Conservation (phyloP, 2,329 filamentous ascomycete genomes). For the Calonectria hongkongensis region DNA sequence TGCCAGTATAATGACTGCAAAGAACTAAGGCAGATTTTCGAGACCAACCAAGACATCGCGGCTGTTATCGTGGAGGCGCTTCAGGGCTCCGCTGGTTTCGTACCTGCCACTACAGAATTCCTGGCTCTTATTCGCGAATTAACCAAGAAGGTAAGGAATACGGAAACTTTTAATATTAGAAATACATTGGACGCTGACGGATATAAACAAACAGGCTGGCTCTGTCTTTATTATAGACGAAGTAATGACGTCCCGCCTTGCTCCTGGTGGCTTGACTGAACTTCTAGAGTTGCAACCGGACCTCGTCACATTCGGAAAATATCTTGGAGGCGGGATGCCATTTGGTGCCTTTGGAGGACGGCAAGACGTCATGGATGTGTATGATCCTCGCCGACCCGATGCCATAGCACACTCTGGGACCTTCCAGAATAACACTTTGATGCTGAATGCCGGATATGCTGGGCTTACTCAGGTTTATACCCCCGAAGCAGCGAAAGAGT, state of each 20-base stretch:
- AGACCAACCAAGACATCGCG: slow-evolving; percentile 64
- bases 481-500: neutral
- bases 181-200: no score
- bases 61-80: slow-evolving; percentile 78
- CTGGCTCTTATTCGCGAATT: slow-evolving; percentile 65
- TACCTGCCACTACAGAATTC: slow-evolving; percentile 68
- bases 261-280: slow-evolving; percentile 65
- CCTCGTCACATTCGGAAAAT: slow-evolving; percentile 76
- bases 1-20: slow-evolving; percentile 74
- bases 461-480: slow-evolving; percentile 20
- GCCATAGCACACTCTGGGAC: slow-evolving; percentile 70
- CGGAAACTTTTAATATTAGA: no score
- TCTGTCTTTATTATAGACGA: slow-evolving; percentile 79
- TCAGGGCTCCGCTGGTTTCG: slow-evolving; percentile 75
- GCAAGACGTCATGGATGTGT: slow-evolving; percentile 71
- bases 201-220: slow-evolving; percentile 39
- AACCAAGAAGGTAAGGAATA: slow-evolving; percentile 42
- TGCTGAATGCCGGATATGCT: slow-evolving; percentile 62
- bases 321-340: slow-evolving; percentile 75
- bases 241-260: slow-evolving; percentile 77
- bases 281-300: slow-evolving; percentile 68
- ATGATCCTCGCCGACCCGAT: slow-evolving; percentile 59
- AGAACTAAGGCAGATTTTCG: slow-evolving; percentile 60
- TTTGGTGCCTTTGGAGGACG: slow-evolving; percentile 78
- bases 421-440: slow-evolving; percentile 76